Conservation (phyloP, 2,329 filamentous ascomycete species). For the Sarocladiaceae sp. region DNA sequence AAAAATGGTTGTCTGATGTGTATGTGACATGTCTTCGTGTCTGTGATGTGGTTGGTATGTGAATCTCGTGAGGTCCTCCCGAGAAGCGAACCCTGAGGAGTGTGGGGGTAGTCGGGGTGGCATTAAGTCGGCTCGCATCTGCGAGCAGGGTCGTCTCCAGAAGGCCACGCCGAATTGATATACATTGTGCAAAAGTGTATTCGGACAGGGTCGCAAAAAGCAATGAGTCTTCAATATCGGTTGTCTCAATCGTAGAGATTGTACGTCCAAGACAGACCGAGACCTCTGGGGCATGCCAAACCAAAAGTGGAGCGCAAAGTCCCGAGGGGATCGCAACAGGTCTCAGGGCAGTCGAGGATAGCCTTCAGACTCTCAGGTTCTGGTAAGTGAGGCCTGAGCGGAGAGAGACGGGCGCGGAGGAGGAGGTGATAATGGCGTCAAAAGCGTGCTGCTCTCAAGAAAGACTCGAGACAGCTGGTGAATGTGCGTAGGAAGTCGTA, state of each 20-base stretch:
- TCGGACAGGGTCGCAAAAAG: background rate
- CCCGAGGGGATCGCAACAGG: background rate
- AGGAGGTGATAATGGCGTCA: background rate
- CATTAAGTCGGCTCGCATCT: conserved; percentile 5
- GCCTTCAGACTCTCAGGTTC: background rate
- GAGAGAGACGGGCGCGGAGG: background rate
- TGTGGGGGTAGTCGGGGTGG: background rate
- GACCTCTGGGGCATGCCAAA: background rate
- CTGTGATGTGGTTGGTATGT: conserved; percentile 5
- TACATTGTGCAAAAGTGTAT: background rate
- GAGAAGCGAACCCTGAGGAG: conserved; percentile 6
- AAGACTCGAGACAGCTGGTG: background rate
- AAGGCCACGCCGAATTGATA: background rate
- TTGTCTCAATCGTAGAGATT: conserved; percentile 1
- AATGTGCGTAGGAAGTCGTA: background rate
- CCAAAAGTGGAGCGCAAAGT: background rate
- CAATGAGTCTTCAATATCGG: conserved; percentile 1
- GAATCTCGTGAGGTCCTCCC: conserved; percentile 1
- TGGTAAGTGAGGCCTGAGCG: background rate
- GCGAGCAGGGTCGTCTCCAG: conserved; percentile 3
- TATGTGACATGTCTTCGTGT: conserved; percentile 9
- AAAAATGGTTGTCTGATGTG: conserved; percentile 1
- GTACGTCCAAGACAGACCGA: conserved; percentile 1
- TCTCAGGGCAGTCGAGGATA: background rate
- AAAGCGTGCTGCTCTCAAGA: background rate